Conservation (phyloP, 75 land plant species). For the Sequoiadendron giganteum region DNA sequence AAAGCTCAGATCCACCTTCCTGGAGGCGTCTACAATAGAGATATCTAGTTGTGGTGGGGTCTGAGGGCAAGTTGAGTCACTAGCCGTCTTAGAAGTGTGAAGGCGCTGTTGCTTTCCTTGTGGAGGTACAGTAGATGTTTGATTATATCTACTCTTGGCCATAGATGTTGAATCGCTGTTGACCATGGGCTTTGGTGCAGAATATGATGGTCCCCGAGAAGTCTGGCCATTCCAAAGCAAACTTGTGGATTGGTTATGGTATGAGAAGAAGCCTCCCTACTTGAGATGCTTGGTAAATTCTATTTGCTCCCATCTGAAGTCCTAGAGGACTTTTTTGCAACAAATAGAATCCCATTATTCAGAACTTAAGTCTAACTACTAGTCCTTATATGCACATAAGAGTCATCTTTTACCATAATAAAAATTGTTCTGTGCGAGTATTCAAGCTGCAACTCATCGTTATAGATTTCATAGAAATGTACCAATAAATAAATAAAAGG, state of each 20-base stretch:
- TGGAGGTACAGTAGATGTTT: background rate
- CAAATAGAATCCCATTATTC: background rate
- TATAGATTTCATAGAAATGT: background rate
- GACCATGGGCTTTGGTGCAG: background rate
- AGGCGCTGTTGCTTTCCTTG: background rate
- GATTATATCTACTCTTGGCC: background rate
- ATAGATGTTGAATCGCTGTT: constrained; percentile 2
- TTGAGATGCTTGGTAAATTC: background rate
- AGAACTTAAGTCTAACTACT: background rate
- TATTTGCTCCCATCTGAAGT: background rate
- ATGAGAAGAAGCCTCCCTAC: background rate
- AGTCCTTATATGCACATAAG: background rate
- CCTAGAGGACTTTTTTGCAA: background rate
- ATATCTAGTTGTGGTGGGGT: constrained; percentile 15
- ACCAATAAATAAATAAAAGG: background rate
- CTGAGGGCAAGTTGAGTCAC: constrained; percentile 4
- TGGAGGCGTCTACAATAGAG: too few relatives aligned
- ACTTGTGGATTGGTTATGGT: background rate
- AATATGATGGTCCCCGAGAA: background rate
- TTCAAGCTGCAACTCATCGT: background rate
- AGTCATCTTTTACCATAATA: background rate
- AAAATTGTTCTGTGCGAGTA: background rate
- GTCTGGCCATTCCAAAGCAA: background rate
- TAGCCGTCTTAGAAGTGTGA: background rate
- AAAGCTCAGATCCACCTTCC: too few relatives aligned